Conservation (phyloP, 495 filamentous ascomycete species). For the Chaetomium tenue region DNA sequence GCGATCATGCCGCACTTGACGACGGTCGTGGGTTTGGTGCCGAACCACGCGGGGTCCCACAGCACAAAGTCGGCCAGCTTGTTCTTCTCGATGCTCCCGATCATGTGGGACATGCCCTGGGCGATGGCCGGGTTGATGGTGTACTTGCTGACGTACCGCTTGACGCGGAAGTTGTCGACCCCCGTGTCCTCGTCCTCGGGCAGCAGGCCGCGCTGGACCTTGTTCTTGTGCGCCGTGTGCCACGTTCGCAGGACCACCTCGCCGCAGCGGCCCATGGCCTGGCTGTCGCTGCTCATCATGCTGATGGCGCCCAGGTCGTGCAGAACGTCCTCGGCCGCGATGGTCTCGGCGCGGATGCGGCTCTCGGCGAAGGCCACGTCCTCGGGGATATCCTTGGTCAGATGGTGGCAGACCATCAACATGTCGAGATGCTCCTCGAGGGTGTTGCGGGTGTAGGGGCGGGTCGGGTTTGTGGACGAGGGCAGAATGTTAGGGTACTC, state of each 20-base stretch:
- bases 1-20: constrained; percentile 90
- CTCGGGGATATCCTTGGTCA: constrained; percentile 88
- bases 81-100: constrained; percentile 84
- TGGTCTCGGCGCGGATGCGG: constrained; percentile 93
- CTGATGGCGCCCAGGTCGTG: constrained; percentile 94
- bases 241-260: constrained; percentile 94
- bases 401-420: constrained; percentile 98
- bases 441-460: constrained; percentile 90
- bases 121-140: constrained; percentile 94
- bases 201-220: constrained; percentile 74
- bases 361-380: constrained; percentile 96
- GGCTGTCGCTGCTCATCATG: constrained; percentile 97
- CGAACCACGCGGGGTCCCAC: constrained; percentile 85
- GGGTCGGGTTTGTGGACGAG: constrained; percentile 87
- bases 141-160: constrained; percentile 93
- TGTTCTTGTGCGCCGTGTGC: constrained; percentile 99
- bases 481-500: constrained; percentile 91
- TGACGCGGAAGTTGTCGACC: constrained; percentile 91
- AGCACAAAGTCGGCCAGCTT: constrained; percentile 91
- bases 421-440: constrained; percentile 97
- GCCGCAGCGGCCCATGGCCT: constrained; percentile 96
- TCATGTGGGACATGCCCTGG: constrained; percentile 87
- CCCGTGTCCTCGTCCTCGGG: constrained; percentile 75
- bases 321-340: constrained; percentile 94
- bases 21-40: constrained; percentile 78